Base-by-base conservation (phyloP, 192 early-diverging fungal species). In the Coemansia sp. region DNA sequence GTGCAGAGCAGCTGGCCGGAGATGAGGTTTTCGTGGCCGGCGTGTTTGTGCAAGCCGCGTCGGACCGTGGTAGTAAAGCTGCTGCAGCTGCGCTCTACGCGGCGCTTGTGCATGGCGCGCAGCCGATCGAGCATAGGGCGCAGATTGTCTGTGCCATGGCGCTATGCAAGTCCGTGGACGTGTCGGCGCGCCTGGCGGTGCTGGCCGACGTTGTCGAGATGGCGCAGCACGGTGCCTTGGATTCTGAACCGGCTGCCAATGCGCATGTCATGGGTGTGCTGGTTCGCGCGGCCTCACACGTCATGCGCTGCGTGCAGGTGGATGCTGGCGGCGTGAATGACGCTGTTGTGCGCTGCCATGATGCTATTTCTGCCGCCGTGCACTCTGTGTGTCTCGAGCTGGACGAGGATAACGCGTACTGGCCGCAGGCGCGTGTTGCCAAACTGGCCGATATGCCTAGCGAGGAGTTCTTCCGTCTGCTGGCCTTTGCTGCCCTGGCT, bases 401-500 rank as follows among this genome's bases (percentile, higher is more conserved):
- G 8, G 41, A 44, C 19, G 11, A 2, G 10, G 38, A 11, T 4
- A 37, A 33, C 25, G 53, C 53, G 4, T 42, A 55, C 53, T 38
- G 27, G 39, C 39, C 53, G 17, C 43, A 23, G 4, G 21, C 55
- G 4, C 53, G 69, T 9, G 17, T 68, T 7, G 24, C 40, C 9
- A 13, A 12, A 11, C 19, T 53, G 12, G 53, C 52, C 8, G 24
- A 48, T 34, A 48, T 53, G 22, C 66, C 75, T n/a, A n/a, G n/a
- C 6, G 55, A 48, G 0, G 3, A 55, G 1, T 47, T 69, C 1
- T 72, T 60, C 62, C 38, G 69, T 7, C 30, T 71, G 13, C 8
- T 67, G 11, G 62, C 69, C 8, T 62, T 62, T 53, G 51, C 53
- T 8, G 39, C 49, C 0, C 66, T 33, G 4, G 19, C 62, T 0